A percentile compares a stretch with the other conserved stretches of the same genome.
Conservation (phyloP, 1,139 yeast genomes). For the Kodamaea ohmeri region DNA sequence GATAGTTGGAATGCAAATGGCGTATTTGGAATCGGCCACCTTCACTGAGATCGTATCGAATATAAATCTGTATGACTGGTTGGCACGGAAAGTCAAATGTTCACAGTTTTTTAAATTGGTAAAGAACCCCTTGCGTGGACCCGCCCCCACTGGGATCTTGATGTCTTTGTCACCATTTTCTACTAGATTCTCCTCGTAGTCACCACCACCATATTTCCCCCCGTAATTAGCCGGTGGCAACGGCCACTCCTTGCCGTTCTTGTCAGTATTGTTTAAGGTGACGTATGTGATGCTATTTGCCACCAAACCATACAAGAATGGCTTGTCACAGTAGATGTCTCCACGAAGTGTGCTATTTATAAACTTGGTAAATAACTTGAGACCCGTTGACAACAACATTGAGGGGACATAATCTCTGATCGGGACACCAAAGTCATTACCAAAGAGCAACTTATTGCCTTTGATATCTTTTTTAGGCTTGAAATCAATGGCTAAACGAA, state of each 20-base stretch:
- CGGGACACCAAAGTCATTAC: constrained; percentile 66
- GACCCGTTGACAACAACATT: constrained; percentile 40
- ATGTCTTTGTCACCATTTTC: constrained; percentile 21
- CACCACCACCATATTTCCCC: constrained; percentile 13
- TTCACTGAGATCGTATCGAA: constrained; percentile 45
- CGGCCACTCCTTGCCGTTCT: constrained; percentile 3
- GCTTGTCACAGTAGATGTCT: constrained; percentile 57
- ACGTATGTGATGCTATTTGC: constrained; percentile 53
- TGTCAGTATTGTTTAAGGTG: constrained; percentile 17
- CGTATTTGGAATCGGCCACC: constrained; percentile 39
- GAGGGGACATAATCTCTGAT: constrained; percentile 60
- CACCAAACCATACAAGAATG: constrained; percentile 64
- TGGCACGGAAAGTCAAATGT: constrained; percentile 29
- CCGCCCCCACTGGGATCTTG: constrained; percentile 30
- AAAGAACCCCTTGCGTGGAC: constrained; percentile 36
- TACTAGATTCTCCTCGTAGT: constrained; percentile 25
- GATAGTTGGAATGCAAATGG: constrained; percentile 41
- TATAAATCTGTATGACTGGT: constrained; percentile 28
- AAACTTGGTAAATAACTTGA: constrained; percentile 56
- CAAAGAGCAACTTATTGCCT: constrained; percentile 58
- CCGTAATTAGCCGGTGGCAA: constrained; percentile 11
- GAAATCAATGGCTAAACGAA: constrained; percentile 37
- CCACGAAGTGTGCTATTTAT: constrained; percentile 66
- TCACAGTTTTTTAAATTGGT: constrained; percentile 29
- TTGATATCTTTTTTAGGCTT: constrained; percentile 40